Percentiles rank a stretch among this genome's conserved stretches.
phyloP scores from a whole-genome alignment of 2,329 filamentous ascomycete genomes.

The Colletotrichum navitas region DNA sequence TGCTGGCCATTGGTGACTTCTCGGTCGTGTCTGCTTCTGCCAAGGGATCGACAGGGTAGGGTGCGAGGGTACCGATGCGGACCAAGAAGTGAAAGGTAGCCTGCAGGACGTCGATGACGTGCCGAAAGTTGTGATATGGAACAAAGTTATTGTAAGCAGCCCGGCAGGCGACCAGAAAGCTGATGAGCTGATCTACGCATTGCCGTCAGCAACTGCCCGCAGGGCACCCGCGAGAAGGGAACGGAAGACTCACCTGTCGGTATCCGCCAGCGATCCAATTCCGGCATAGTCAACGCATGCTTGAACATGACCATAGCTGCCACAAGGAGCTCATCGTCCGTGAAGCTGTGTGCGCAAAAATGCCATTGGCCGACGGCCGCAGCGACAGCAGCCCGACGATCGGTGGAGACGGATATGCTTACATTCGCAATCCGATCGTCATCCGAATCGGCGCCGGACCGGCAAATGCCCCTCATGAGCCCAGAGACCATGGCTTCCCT shows the following conservation, averaged over 20 bases:
- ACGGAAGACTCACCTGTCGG: constrained; percentile 72
- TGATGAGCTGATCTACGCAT: constrained; percentile 79
- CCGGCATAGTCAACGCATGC: constrained; percentile 85
- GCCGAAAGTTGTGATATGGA: constrained; percentile 97
- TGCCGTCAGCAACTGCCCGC: constrained; percentile 54
- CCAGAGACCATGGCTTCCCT: constrained; percentile 94
- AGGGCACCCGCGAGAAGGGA: constrained; percentile 43
- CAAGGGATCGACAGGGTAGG: constrained; percentile 63
- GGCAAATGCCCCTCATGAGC: constrained; percentile 91
- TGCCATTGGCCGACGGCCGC: constrained; percentile 82
- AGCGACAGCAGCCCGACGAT: constrained; percentile 75
- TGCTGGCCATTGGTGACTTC: constrained; percentile 76
- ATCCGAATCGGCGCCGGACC: constrained; percentile 69
- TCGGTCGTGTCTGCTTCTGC: constrained; percentile 47
- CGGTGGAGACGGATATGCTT: constrained; percentile 75
- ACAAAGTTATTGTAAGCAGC: constrained; percentile 97
- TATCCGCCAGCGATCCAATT: constrained; percentile 84
- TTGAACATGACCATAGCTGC: constrained; percentile 90
- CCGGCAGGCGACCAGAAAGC: constrained; percentile 88
- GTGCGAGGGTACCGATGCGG: constrained; percentile 79
- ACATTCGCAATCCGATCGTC: constrained; percentile 73
- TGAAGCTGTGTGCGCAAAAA: constrained; percentile 90
- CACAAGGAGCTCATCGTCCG: constrained; percentile 90
- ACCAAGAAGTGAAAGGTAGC: constrained; percentile 92
- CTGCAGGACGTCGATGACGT: constrained; percentile 95